Evolutionary conservation across 2,329 filamentous ascomycete genomes (phyloP).

Genomic region (Colletotrichum sp.): DNA sequence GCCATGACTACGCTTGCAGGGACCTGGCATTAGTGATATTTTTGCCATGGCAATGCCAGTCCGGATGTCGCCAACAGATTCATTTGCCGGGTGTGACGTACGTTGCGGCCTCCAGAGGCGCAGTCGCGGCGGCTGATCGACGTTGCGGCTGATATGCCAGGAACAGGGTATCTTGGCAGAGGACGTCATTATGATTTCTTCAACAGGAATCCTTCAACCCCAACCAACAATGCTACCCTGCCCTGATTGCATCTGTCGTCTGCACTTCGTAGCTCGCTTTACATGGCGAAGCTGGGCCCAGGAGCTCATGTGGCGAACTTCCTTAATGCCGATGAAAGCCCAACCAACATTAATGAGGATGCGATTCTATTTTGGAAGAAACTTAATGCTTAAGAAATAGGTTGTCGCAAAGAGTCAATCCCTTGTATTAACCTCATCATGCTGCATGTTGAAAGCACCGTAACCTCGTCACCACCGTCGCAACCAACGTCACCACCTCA

Average conservation of each 20-base stretch:
- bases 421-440: not conserved
- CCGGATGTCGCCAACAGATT: not conserved
- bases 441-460: not conserved
- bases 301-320: not conserved
- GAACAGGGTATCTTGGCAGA: not conserved
- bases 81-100: not conserved
- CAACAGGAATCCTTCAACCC: not conserved
- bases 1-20: not conserved
- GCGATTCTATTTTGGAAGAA: not conserved
- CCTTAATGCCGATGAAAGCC: not conserved
- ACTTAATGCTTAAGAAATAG: not conserved
- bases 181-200: not conserved
- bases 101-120: not conserved
- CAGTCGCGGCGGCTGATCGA: not conserved
- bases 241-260: not conserved
- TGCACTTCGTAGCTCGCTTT: not conserved
- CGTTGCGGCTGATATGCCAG: not conserved
- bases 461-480: not conserved
- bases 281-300: not conserved
- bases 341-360: not conserved
- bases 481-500: not conserved
- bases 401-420: not conserved
- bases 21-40: not conserved
- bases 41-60: not conserved
- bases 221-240: not conserved